A percentile compares a stretch with the other conserved stretches of the same genome.
These are phyloP conservation scores for Lentinula guzmanii DNA, from an alignment of 768 basidiomycete species.

Conservation along the genomic window DNA sequence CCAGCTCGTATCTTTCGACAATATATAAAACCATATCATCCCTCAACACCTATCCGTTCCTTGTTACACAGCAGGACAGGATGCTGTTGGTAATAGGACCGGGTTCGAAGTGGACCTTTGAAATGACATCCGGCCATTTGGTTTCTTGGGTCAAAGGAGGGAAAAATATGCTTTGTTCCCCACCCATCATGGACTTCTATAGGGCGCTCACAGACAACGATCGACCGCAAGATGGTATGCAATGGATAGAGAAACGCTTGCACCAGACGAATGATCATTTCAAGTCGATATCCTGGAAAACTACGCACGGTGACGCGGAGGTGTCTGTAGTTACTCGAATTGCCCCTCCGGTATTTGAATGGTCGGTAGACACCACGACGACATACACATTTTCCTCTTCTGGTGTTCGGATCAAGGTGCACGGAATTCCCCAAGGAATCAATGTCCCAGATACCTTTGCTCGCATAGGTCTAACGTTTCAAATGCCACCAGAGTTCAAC, in stretches of 20 bases:
- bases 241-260: conserved; percentile 7
- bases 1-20: not conserved
- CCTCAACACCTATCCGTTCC: not conserved
- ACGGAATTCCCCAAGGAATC: conserved; percentile 5
- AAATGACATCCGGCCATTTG: conserved; percentile 2
- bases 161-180: not conserved
- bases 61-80: not conserved
- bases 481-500: not conserved
- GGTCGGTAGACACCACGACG: conserved; percentile 7
- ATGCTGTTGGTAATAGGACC: not conserved
- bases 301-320: not conserved
- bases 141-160: conserved; percentile 3
- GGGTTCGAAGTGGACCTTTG: conserved; percentile 5
- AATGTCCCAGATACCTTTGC: conserved; percentile 5
- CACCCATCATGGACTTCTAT: conserved; percentile 6
- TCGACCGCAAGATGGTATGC: conserved; percentile 2
- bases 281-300: not conserved
- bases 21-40: not conserved
- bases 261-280: conserved; percentile 7
- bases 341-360: conserved; percentile 9
- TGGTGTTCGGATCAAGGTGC: not conserved
- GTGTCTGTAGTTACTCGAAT: conserved; percentile 6
- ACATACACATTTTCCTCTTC: conserved; percentile 6
- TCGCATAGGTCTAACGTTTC: conserved; percentile 6
- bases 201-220: conserved; percentile 9